These are phyloP conservation scores for Chytriomyces hyalinus DNA, from an alignment of 192 early-diverging fungal genomes.

Conservation along the genomic window DNA sequence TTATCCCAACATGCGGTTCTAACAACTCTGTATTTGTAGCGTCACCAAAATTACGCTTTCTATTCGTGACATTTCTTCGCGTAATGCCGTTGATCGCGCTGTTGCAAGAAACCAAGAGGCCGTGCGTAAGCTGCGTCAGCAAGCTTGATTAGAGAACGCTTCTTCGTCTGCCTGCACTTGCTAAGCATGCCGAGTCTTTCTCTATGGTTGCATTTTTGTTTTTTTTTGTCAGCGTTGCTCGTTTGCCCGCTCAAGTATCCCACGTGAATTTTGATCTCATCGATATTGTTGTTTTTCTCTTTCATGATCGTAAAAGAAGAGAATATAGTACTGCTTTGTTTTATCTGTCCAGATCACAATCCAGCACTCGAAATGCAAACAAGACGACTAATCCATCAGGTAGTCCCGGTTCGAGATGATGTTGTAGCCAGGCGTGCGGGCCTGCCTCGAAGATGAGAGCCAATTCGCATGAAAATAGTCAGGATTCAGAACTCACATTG, in stretches of 20 bases:
- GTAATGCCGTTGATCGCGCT: slow-evolving; percentile 39
- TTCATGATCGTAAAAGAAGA: no score
- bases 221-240: no score
- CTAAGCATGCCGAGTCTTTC: neutral
- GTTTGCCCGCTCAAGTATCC: no score
- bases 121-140: slow-evolving; percentile 28
- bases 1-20: neutral
- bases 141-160: neutral
- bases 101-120: slow-evolving; percentile 43
- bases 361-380: neutral
- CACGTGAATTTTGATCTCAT: no score
- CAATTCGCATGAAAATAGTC: neutral
- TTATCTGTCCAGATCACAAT: slow-evolving; percentile 1
- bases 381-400: slow-evolving; percentile 3
- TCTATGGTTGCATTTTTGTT: neutral
- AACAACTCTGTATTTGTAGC: slow-evolving; percentile 1
- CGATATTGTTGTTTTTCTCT: no score
- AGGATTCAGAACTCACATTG: slow-evolving; percentile 36
- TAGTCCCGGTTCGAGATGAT: slow-evolving; percentile 41
- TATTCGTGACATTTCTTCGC: slow-evolving; percentile 40
- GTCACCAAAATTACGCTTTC: slow-evolving; percentile 33
- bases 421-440: slow-evolving; percentile 47
- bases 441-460: slow-evolving; percentile 28
- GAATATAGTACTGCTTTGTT: neutral
- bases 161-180: neutral